Conservation (phyloP, 495 filamentous ascomycete genomes). For the Filosporella fistucella region DNA sequence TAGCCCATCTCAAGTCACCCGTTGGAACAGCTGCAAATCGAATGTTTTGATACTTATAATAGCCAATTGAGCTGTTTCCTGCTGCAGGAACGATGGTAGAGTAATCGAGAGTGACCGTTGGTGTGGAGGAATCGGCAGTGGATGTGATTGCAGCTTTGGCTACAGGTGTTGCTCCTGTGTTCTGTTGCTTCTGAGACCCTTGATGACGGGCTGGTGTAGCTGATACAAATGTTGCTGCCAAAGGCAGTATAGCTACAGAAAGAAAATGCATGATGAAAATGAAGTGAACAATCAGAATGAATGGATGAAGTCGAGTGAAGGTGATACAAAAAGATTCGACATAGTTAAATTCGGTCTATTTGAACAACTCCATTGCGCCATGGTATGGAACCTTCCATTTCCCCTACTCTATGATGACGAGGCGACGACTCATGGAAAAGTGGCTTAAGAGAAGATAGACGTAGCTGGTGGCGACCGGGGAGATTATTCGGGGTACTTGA, state of each 20-base stretch:
- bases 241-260: not conserved
- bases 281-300: too few relatives aligned
- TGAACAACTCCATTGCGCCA: too few relatives aligned
- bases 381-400: too few relatives aligned
- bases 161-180: not conserved
- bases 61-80: conserved; percentile 7
- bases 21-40: conserved; percentile 52
- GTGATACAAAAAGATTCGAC: too few relatives aligned
- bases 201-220: not conserved
- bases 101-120: conserved; percentile 15
- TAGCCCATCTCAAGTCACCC: conserved; percentile 49
- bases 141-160: not conserved
- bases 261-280: not conserved
- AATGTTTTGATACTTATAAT: conserved; percentile 51
- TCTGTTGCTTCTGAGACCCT: not conserved
- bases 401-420: too few relatives aligned
- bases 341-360: too few relatives aligned
- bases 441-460: too few relatives aligned
- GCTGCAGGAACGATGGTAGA: conserved; percentile 7
- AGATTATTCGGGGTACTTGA: too few relatives aligned
- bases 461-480: too few relatives aligned
- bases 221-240: not conserved
- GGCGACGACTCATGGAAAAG: too few relatives aligned
- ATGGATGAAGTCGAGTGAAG: too few relatives aligned
- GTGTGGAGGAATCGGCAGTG: not conserved